phyloP scores from a whole-genome alignment of 768 basidiomycete genomes.

The Albatrellus ellisii region DNA sequence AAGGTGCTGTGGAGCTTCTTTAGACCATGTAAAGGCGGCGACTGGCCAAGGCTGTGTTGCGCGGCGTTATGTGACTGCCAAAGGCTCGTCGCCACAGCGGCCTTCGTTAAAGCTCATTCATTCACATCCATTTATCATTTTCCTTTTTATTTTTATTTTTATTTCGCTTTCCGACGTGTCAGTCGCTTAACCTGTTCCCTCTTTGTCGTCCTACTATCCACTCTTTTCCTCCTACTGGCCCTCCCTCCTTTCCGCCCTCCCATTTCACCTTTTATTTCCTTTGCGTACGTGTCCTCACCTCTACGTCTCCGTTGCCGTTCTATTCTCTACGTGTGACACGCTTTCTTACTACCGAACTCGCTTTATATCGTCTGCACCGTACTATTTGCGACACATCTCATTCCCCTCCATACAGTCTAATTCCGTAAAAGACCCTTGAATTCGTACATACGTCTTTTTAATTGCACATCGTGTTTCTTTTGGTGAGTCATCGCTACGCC shows the following conservation, averaged over 20 bases:
- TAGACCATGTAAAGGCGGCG: no score
- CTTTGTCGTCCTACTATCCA: constrained; percentile 11
- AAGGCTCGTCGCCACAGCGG: no score
- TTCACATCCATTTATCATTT: no score
- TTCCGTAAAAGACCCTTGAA: neutral
- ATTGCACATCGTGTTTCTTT: neutral
- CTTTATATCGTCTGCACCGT: constrained; percentile 2
- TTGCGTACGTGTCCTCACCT: no score
- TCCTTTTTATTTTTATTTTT: constrained; percentile 3
- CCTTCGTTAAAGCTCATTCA: no score
- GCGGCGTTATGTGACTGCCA: no score
- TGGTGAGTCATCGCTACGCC: neutral
- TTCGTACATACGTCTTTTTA: neutral
- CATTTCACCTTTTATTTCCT: neutral
- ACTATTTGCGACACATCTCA: neutral
- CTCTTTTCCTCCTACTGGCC: neutral
- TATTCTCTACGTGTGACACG: no score
- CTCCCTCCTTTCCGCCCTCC: neutral
- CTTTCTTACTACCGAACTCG: no score
- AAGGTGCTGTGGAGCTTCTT: no score
- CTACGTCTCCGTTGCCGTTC: no score
- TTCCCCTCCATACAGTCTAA: neutral
- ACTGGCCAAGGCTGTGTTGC: no score
- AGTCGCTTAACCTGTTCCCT: constrained; percentile 6
- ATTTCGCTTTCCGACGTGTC: constrained; percentile 1